Percentiles rank a stretch among this genome's conserved stretches.
Conservation (phyloP, 306 rosid species). For the Rubus idaeus region DNA sequence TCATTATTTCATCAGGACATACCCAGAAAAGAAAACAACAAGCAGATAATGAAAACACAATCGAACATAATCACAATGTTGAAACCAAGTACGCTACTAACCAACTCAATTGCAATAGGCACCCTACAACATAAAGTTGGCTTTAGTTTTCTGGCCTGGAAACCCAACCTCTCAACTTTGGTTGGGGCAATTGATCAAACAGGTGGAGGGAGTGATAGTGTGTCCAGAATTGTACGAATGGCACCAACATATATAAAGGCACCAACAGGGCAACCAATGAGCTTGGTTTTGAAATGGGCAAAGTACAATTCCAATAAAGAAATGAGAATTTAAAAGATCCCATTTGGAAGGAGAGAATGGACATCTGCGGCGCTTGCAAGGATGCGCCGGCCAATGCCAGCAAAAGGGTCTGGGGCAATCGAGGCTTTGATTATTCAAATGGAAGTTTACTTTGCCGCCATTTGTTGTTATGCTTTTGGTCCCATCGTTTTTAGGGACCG, state of each 20-base stretch:
- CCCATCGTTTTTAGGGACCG: slow-evolving; percentile 3
- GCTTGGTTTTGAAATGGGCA: slow-evolving; percentile 20
- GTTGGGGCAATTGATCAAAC: background rate
- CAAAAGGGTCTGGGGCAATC: slow-evolving; percentile 1
- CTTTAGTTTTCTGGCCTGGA: background rate
- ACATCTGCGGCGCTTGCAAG: background rate
- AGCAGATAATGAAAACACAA: background rate
- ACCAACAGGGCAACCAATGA: background rate
- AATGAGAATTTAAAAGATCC: slow-evolving; percentile 21
- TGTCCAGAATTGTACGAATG: background rate
- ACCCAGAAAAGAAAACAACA: background rate
- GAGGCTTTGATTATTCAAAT: slow-evolving; percentile 3
- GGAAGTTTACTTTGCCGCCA: slow-evolving; percentile 14
- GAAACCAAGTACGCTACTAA: background rate
- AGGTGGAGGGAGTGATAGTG: background rate
- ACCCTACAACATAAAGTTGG: background rate
- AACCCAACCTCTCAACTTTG: background rate
- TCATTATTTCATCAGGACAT: background rate
- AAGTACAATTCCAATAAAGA: slow-evolving; percentile 14
- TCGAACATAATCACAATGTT: background rate
- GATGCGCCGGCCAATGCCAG: slow-evolving; percentile 35
- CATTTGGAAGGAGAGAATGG: slow-evolving; percentile 1
- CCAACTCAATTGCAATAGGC: background rate
- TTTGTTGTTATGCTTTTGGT: background rate
- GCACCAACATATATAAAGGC: background rate